Conservation (phyloP, 2,329 filamentous ascomycete genomes). For the Cladophialophora psammophila region DNA sequence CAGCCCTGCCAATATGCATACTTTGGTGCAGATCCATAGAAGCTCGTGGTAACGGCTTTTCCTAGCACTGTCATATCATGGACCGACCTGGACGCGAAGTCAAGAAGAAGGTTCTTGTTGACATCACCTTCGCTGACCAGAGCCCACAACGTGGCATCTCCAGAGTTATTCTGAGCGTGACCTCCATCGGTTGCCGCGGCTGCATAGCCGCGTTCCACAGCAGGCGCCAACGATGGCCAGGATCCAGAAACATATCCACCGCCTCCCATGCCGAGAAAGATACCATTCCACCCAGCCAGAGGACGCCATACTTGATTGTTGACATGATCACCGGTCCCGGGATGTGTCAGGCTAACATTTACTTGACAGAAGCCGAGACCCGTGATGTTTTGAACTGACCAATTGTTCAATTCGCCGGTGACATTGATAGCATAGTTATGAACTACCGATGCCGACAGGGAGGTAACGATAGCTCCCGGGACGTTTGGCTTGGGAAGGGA, state of each 20-base stretch:
- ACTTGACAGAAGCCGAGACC: constrained; percentile 51
- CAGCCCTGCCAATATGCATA: constrained; percentile 63
- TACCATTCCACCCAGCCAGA: constrained; percentile 47
- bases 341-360: constrained; percentile 53
- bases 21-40: constrained; percentile 26
- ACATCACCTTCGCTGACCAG: constrained; percentile 49
- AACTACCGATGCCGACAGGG: constrained; percentile 5
- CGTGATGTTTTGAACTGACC: constrained; percentile 16
- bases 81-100: constrained; percentile 46
- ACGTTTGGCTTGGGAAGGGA: constrained; percentile 12
- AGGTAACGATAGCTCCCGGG: constrained; percentile 9
- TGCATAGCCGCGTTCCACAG: constrained; percentile 49
- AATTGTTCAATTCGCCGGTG: constrained; percentile 17
- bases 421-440: constrained; percentile 16
- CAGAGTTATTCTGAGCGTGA: constrained; percentile 47
- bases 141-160: constrained; percentile 48
- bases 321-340: constrained; percentile 50
- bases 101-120: constrained; percentile 44
- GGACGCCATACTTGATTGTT: constrained; percentile 50
- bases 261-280: constrained; percentile 51
- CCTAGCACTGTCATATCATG: constrained; percentile 47
- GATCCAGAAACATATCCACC: constrained; percentile 43
- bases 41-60: constrained; percentile 26
- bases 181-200: constrained; percentile 55
- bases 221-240: constrained; percentile 29